Conservation (phyloP, 306 rosid species). For the Sechiopsis laciniata region DNA sequence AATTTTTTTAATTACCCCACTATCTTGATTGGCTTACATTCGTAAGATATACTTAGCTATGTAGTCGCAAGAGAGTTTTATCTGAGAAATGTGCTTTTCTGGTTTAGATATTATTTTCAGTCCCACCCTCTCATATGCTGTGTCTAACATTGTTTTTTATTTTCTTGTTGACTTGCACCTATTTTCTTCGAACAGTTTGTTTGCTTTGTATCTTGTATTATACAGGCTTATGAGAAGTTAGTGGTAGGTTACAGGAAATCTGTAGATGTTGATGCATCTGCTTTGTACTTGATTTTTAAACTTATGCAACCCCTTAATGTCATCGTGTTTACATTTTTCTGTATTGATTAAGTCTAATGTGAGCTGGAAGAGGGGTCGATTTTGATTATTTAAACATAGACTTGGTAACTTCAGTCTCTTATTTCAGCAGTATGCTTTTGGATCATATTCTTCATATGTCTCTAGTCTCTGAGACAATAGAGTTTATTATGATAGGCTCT, state of each 20-base stretch:
- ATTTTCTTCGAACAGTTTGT: not conserved
- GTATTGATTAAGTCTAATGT: not conserved
- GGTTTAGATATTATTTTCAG: not conserved
- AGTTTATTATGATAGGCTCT: conserved; percentile 6
- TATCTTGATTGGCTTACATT: not conserved
- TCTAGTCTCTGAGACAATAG: not conserved
- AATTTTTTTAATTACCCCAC: not conserved
- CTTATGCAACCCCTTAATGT: not conserved
- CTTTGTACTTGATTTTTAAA: not conserved
- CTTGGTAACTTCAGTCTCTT: not conserved
- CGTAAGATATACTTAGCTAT: not conserved
- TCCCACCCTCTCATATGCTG: not conserved
- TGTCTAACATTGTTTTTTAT: not conserved
- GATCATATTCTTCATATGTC: not conserved
- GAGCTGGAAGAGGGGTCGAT: conserved; percentile 10
- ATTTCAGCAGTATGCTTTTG: not conserved
- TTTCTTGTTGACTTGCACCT: not conserved
- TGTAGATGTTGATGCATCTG: not conserved
- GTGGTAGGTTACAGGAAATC: not conserved
- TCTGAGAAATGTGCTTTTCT: not conserved
- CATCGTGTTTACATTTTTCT: not conserved
- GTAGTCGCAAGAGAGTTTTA: not conserved
- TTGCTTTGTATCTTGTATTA: not conserved
- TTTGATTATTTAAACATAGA: not conserved
- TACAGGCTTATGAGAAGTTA: not conserved